Conservation (phyloP, 768 basidiomycete species). For the Calocera viscosa region DNA sequence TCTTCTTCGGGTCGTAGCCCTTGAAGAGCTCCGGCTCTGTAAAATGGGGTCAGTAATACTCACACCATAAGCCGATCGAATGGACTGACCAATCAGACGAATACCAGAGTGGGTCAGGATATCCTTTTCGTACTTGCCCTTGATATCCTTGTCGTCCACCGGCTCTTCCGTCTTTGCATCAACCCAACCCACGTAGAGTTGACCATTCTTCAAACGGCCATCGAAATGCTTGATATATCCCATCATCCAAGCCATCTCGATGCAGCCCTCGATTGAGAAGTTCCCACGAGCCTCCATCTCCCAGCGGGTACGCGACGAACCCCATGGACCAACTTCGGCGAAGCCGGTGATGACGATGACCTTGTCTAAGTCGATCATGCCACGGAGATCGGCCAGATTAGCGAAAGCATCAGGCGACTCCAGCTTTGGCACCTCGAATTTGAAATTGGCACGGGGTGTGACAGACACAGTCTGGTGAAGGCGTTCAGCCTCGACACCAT, state of each 20-base stretch:
- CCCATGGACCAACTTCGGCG: slow-evolving; percentile 97
- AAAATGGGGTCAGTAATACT: slow-evolving; percentile 15
- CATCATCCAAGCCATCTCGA: slow-evolving; percentile 99
- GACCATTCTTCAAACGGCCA: slow-evolving; percentile 84
- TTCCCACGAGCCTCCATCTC: slow-evolving; percentile 99
- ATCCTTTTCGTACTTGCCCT: slow-evolving; percentile 86
- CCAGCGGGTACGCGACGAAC: slow-evolving; percentile 94
- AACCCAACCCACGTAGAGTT: slow-evolving; percentile 95
- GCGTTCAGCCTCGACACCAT: slow-evolving; percentile 84
- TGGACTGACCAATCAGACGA: slow-evolving; percentile 72
- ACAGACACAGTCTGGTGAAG: slow-evolving; percentile 86
- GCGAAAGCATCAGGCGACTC: slow-evolving; percentile 55
- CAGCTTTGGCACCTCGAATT: slow-evolving; percentile 83
- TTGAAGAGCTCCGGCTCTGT: slow-evolving; percentile 94
- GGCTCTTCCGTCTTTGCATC: slow-evolving; percentile 87
- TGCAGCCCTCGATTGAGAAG: slow-evolving; percentile 92
- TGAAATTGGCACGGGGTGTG: slow-evolving; percentile 95
- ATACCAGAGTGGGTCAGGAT: slow-evolving; percentile 85
- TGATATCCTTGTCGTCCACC: slow-evolving; percentile 95
- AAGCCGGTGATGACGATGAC: slow-evolving; percentile 93
- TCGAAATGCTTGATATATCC: slow-evolving; percentile 98
- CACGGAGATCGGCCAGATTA: slow-evolving; percentile 67
- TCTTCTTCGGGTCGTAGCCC: slow-evolving; percentile 95
- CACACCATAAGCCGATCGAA: background rate
- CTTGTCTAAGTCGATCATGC: slow-evolving; percentile 88